Evolutionary conservation across 2,329 filamentous ascomycete species (phyloP).

Genomic region (Pestalotiopsis sp.): DNA sequence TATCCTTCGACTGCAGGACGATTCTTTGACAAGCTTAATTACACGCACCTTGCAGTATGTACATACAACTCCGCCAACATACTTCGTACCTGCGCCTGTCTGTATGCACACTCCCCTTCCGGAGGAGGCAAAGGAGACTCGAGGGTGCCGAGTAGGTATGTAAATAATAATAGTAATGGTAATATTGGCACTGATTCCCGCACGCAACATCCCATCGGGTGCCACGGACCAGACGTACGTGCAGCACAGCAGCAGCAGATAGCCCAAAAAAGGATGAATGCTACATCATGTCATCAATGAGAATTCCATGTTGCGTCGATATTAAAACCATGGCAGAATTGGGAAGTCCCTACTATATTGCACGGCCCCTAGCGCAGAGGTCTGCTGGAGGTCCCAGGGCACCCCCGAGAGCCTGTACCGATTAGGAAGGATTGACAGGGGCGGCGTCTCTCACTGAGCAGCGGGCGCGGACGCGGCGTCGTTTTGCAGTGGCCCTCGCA

Average conservation of each 20-base stretch:
- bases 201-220: neutral
- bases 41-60: neutral
- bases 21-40: neutral
- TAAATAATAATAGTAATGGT: no score
- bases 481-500: neutral
- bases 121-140: neutral
- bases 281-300: neutral
- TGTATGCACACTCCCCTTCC: neutral
- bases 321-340: conserved; percentile 10
- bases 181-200: neutral
- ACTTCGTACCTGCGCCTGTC: neutral
- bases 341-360: conserved; percentile 7
- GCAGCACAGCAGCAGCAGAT: neutral
- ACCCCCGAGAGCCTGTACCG: neutral
- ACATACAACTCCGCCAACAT: neutral
- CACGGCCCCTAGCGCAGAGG: neutral
- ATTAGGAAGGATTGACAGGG: conserved; percentile 10
- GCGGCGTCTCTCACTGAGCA: neutral
- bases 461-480: neutral
- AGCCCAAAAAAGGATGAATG: neutral
- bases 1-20: neutral
- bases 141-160: no score
- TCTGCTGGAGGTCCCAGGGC: neutral
- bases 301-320: conserved; percentile 5
- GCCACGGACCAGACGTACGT: neutral